Evolutionary conservation across 1,284 basidiomycete genomes (phyloP), one percentile per base, ranked within the genome.

Genomic region (Naganishia sp.): DNA sequence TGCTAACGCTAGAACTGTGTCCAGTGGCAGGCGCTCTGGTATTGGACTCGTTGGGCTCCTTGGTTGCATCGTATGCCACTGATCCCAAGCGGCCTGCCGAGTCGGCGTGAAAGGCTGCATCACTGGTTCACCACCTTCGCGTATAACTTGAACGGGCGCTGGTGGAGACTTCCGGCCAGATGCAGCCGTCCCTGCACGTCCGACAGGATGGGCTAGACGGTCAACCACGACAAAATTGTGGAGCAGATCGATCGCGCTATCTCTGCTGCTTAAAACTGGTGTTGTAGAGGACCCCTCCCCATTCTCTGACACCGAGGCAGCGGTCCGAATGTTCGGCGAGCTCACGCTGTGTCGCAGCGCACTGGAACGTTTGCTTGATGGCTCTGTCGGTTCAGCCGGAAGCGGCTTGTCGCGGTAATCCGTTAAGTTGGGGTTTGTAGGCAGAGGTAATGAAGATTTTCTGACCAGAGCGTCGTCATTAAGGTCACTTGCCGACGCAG

Each of bases 1-100:
- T 4, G 60, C 68, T 15, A 68, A 45, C 11, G 64, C 64, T 21
- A 50, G 16, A 15, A 61, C 64, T 2, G 68, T 68, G 16, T 46
- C 48, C 6, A 59, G 46, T 6, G 68, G 64, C 13, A 68, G 43
- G 18, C 64, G 52, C 46, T 68, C 68, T 5, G 68, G 63, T 16
- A 59, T 28, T n/a, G 61, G 61, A 42, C 53, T 64, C 9, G 23
- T 44, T 5, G 56, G 56, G 39, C 16, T 52, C 33, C 60, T n/a
- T 7, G 42, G 33, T 43, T 54, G 50, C 45, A 61, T 50, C 11
- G 43, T 54, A 33, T 64, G 61, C 53, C 52, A 64, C 28, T 64
- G 61, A 28, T 64, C 61, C 61, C 61, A 64, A 39, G 61, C 61
- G 11, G 59, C 59, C 43, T 61, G 59, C 2, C 59, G 59, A 10